These are phyloP conservation scores for Cicer arietinum DNA, from an alignment of 306 rosid genomes.

Conservation along the genomic window DNA sequence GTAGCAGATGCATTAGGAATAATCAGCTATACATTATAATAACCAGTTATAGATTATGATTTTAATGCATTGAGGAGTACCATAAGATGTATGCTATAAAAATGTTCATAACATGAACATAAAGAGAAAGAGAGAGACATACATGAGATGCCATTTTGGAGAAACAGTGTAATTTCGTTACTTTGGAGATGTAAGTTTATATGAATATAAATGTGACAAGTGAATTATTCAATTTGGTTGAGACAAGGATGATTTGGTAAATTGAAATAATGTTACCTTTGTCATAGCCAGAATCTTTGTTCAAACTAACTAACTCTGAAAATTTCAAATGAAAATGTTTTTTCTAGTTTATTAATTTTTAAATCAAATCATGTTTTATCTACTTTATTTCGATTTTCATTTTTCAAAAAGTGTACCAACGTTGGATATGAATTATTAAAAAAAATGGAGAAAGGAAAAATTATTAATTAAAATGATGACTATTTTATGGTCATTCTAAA, in stretches of 20 bases:
- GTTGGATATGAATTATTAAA: no score
- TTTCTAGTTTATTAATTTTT: slow-evolving; percentile 1
- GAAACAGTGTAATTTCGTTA: slow-evolving; percentile 19
- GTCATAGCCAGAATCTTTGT: slow-evolving; percentile 33
- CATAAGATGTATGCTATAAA: slow-evolving; percentile 9
- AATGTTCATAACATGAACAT: slow-evolving; percentile 9
- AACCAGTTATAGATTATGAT: slow-evolving; percentile 33
- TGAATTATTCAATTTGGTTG: slow-evolving; percentile 11
- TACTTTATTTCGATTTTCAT: neutral
- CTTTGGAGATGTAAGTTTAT: neutral
- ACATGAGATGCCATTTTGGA: slow-evolving; percentile 49
- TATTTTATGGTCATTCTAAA: no score
- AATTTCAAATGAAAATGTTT: slow-evolving; percentile 20
- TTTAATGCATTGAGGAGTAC: slow-evolving; percentile 15
- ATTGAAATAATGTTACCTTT: slow-evolving; percentile 6
- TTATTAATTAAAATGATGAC: no score
- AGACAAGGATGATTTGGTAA: slow-evolving; percentile 43
- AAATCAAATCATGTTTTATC: neutral
- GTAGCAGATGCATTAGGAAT: slow-evolving; percentile 14
- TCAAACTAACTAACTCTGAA: slow-evolving; percentile 41
- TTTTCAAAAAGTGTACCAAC: neutral
- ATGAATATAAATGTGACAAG: neutral
- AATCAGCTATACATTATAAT: slow-evolving; percentile 7
- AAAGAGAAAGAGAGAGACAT: slow-evolving; percentile 37
- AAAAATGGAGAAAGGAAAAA: no score